These are phyloP conservation scores for Hanseniaspora guilliermondii DNA, from an alignment of 805 yeast genomes.

Conservation along the genomic window DNA sequence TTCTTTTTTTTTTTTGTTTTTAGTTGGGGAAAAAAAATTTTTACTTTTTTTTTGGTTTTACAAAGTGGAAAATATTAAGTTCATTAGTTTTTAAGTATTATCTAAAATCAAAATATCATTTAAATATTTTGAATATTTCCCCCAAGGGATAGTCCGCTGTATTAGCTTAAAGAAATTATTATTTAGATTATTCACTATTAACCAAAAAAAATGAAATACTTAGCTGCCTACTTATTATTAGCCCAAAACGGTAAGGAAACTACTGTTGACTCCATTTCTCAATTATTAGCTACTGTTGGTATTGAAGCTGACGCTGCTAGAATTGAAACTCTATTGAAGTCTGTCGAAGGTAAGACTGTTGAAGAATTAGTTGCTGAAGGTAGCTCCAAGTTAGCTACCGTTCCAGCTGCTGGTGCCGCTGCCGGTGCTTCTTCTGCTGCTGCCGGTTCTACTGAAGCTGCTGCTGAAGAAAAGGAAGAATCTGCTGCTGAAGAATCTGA, in stretches of 20 bases:
- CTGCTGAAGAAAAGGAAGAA: conserved; percentile 46
- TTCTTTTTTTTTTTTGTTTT: background rate
- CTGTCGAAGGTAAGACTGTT: conserved; percentile 63
- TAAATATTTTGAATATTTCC: too few species aligned
- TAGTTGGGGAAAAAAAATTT: background rate
- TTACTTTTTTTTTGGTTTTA: too few species aligned
- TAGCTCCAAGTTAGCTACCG: conserved; percentile 67
- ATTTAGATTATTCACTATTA: conserved; percentile 22
- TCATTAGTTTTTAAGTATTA: too few species aligned
- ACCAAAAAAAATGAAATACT: conserved; percentile 54
- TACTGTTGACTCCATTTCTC: conserved; percentile 61
- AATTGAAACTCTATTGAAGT: conserved; percentile 55
- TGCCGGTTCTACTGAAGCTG: conserved; percentile 44
- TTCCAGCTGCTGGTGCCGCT: conserved; percentile 76
- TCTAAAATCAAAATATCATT: too few species aligned
- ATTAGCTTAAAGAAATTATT: conserved; percentile 19
- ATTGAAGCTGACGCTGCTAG: conserved; percentile 70
- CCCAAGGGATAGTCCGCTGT: conserved; percentile 31
- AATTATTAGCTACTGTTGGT: conserved; percentile 64
- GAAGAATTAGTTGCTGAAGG: conserved; percentile 70
- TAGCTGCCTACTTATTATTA: conserved; percentile 86
- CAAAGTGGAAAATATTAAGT: too few species aligned
- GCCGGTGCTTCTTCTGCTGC: conserved; percentile 45
- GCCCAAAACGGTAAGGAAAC: conserved; percentile 75
- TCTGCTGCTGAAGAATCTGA: conserved; percentile 40